phyloP scores from a whole-genome alignment of 2,329 filamentous ascomycete genomes.

The Plectosphaerella cucumerina region DNA sequence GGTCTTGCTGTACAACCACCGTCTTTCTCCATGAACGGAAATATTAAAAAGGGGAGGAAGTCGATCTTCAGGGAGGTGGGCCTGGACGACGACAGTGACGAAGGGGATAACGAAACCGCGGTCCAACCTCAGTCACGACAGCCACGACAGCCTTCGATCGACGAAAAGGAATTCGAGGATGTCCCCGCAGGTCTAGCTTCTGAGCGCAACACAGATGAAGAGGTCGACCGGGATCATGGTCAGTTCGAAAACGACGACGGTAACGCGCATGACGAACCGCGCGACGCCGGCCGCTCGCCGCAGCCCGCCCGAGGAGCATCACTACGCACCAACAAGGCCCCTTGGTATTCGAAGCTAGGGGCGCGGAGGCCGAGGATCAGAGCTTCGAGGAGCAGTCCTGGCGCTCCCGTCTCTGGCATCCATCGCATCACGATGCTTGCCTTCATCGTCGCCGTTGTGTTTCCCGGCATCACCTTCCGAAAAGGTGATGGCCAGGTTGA shows the following conservation, averaged over 20 bases:
- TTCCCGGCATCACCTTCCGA: conserved; percentile 42
- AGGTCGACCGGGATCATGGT: conserved; percentile 5
- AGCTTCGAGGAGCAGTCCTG: conserved; percentile 37
- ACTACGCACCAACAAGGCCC: conserved; percentile 10
- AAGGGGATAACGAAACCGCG: conserved; percentile 7
- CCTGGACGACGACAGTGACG: conserved; percentile 29
- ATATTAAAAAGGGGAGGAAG: conserved; percentile 43
- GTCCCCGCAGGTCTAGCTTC: conserved; percentile 18
- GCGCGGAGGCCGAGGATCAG: conserved; percentile 37
- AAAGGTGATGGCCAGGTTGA: conserved; percentile 33
- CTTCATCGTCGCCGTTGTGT: conserved; percentile 44
- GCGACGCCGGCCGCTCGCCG: conserved; percentile 13
- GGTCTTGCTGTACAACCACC: conserved; percentile 32
- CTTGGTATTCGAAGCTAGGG: conserved; percentile 39
- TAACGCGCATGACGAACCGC: conserved; percentile 16
- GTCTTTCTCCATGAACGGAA: conserved; percentile 35
- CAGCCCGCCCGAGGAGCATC: conserved; percentile 11
- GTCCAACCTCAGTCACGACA: no score
- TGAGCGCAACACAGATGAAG: conserved; percentile 4
- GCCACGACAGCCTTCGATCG: background rate
- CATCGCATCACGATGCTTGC: conserved; percentile 43
- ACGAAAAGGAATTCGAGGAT: conserved; percentile 26
- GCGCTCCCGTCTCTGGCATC: conserved; percentile 33
- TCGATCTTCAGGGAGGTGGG: conserved; percentile 51
- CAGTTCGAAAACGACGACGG: background rate